Base-by-base conservation (phyloP, 345 rosid genomes). In the Euclidium syriacum region DNA sequence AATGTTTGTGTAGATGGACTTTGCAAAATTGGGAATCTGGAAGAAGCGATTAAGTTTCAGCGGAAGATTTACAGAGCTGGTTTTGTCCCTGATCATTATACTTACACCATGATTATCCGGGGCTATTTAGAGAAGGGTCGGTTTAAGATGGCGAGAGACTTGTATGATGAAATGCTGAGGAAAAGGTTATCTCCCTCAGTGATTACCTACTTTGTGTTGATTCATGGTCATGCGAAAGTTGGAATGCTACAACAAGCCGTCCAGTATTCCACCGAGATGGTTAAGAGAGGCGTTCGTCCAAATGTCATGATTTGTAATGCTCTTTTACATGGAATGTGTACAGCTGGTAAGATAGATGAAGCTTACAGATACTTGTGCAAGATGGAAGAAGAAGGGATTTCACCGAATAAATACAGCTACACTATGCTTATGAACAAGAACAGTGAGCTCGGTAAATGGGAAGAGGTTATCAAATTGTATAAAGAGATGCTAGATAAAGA, bases 291-390 rank as follows among this genome's bases (percentile, higher is more conserved):
- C 52, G 69, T 85, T 54, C 24, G 59, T 38, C 89, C 91, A 25
- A 83, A 81, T 74, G 84, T 85, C 42, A 72, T 88, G 72, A 88
- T 91, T 30, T 79, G 81, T 57, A 88, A 88, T 76, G 84, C 85
- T 51, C 71, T 85, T 67, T 74, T 85, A 24, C 75, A 78, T 53
- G 91, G 95, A 4, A 50, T 80, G 52, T 81, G 91, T 81, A 81
- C 72, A 79, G 72, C 48, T 41, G 75, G 83, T 67, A 64, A 73
- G 56, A 52, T 79, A 54, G 70, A 57, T 67, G 72, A 70, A 75
- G 91, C 89, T 41, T 77, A 83, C 62, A 68, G 52, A 46, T 66
- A 67, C 76, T 80, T 87, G 22, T n/a, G 22, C 44, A 78, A 74
- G 70, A 85, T 87, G 95, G 75, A 77, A 66, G 75, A 70, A 58